Conservation (phyloP, 805 yeast genomes). For the Cephaloascus albidus region DNA sequence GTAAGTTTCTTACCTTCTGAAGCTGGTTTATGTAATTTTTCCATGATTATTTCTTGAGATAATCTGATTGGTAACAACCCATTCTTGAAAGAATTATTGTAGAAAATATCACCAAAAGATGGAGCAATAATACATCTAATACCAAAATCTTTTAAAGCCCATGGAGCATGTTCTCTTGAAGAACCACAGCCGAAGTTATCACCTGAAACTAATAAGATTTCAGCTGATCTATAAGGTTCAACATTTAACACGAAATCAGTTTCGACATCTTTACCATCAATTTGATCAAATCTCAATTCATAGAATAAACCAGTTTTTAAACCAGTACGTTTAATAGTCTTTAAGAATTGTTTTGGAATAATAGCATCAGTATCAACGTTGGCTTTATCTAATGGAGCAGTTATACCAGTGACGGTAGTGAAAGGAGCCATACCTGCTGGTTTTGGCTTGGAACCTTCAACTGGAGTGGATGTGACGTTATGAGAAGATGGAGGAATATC, state of each 20-base stretch:
- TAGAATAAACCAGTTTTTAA: slow-evolving; percentile 81
- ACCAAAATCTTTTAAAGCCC: slow-evolving; percentile 98
- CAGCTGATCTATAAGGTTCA: slow-evolving; percentile 71
- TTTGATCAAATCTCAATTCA: slow-evolving; percentile 67
- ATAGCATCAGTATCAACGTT: slow-evolving; percentile 98
- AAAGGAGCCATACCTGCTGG: slow-evolving; percentile 67
- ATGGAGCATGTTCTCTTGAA: slow-evolving; percentile 98
- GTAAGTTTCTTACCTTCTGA: slow-evolving; percentile 60
- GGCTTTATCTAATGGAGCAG: slow-evolving; percentile 92
- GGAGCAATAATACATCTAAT: slow-evolving; percentile 95
- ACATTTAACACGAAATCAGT: slow-evolving; percentile 91
- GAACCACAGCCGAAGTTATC: slow-evolving; percentile 99
- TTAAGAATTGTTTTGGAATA: slow-evolving; percentile 96
- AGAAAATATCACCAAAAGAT: slow-evolving; percentile 96
- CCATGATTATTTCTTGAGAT: slow-evolving; percentile 65
- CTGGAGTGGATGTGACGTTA: slow-evolving; percentile 24
- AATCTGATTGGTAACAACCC: slow-evolving; percentile 89
- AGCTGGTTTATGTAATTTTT: slow-evolving; percentile 75
- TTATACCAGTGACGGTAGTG: slow-evolving; percentile 66
- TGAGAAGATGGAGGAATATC: slow-evolving; percentile 54
- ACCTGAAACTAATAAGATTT: slow-evolving; percentile 85
- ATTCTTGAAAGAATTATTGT: slow-evolving; percentile 94
- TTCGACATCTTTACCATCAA: slow-evolving; percentile 65
- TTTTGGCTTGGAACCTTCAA: slow-evolving; percentile 7
- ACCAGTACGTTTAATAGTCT: slow-evolving; percentile 97